phyloP scores from a whole-genome alignment of 805 yeast genomes.

The Gaillardinia entomophila region DNA sequence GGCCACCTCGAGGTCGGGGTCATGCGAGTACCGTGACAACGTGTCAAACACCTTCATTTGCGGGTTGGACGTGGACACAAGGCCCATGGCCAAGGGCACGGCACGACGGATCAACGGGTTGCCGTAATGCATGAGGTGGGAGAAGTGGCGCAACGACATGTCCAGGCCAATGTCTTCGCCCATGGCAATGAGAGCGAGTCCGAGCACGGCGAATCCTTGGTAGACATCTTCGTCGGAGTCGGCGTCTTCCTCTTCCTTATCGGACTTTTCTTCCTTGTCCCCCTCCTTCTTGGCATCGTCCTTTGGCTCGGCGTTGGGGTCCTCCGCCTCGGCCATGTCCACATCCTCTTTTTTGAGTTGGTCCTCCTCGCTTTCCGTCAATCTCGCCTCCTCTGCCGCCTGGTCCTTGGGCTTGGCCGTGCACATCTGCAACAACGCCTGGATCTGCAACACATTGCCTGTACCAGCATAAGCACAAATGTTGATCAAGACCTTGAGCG shows the following conservation, averaged over 20 bases:
- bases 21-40: conserved; percentile 92
- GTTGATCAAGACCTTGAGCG: conserved; percentile 82
- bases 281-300: conserved; percentile 15
- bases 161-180: conserved; percentile 98
- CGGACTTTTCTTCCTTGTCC: conserved; percentile 24
- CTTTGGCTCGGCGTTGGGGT: not conserved
- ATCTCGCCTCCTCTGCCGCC: conserved; percentile 55
- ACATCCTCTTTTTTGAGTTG: conserved; percentile 23
- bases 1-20: conserved; percentile 89
- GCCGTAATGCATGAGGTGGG: conserved; percentile 97
- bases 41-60: conserved; percentile 97
- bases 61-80: conserved; percentile 88
- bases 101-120: conserved; percentile 85
- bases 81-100: conserved; percentile 97
- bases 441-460: conserved; percentile 93
- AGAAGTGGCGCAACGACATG: conserved; percentile 94
- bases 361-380: conserved; percentile 40
- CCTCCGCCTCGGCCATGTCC: conserved; percentile 11
- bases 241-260: conserved; percentile 18
- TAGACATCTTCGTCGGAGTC: conserved; percentile 50
- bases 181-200: conserved; percentile 90
- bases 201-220: conserved; percentile 89
- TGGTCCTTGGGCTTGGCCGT: conserved; percentile 62
- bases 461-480: conserved; percentile 97
- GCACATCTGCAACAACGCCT: conserved; percentile 82